Percentiles rank a stretch among this genome's conserved stretches.
phyloP scores from a whole-genome alignment of 2,329 filamentous ascomycete species.

The Mollisiaceae sp. region DNA sequence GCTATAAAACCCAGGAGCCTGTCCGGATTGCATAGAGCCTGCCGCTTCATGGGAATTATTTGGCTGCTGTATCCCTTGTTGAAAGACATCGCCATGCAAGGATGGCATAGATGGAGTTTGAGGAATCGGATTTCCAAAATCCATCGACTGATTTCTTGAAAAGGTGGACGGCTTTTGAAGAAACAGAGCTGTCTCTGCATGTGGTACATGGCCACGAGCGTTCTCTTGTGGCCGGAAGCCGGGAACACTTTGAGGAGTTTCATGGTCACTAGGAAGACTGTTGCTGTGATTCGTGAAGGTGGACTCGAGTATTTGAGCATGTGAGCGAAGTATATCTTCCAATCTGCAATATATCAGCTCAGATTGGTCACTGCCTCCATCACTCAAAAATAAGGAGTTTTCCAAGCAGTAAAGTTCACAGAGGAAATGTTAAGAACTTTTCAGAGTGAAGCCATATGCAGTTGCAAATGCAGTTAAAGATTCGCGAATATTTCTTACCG shows the following conservation, averaged over 20 bases:
- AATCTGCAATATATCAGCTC: constrained; percentile 46
- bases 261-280: constrained; percentile 60
- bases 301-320: constrained; percentile 69
- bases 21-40: constrained; percentile 29
- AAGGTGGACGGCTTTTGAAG: constrained; percentile 63
- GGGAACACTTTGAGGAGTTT: constrained; percentile 56
- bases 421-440: no score
- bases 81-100: constrained; percentile 55
- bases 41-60: constrained; percentile 32
- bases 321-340: constrained; percentile 68
- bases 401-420: no score
- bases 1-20: constrained; percentile 43
- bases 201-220: constrained; percentile 52
- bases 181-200: constrained; percentile 65
- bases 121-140: constrained; percentile 53
- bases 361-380: no score
- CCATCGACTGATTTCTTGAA: constrained; percentile 52
- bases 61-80: constrained; percentile 49
- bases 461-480: background rate
- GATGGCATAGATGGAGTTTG: constrained; percentile 50
- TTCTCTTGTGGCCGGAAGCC: constrained; percentile 58
- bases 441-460: no score
- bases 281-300: constrained; percentile 50
- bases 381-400: no score
- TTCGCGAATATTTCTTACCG: constrained; percentile 33